Evolutionary conservation across 768 basidiomycete genomes (phyloP).

Genomic region (Boletus huronensis): DNA sequence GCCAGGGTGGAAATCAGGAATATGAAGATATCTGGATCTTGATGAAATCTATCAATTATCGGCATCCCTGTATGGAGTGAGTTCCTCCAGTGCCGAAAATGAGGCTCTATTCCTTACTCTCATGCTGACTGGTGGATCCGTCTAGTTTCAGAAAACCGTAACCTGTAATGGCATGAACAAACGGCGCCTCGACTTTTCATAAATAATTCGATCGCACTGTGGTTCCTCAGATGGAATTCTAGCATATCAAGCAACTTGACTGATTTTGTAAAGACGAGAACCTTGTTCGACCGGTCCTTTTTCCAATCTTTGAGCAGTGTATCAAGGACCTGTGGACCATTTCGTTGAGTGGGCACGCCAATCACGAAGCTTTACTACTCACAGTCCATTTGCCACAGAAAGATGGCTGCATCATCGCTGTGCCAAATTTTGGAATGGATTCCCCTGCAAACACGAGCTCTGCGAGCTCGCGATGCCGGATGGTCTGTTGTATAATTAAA

Average conservation of each 20-base stretch:
- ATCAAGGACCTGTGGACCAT: slow-evolving; percentile 57
- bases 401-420: slow-evolving; percentile 57
- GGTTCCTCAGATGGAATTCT: slow-evolving; percentile 63
- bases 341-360: background rate
- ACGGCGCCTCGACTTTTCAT: background rate
- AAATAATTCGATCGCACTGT: slow-evolving; percentile 35
- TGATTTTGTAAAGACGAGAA: slow-evolving; percentile 90
- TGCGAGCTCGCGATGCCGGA: slow-evolving; percentile 59
- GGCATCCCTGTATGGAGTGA: slow-evolving; percentile 60
- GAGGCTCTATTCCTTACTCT: slow-evolving; percentile 48
- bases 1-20: slow-evolving; percentile 90
- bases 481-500: slow-evolving; percentile 28
- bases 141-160: slow-evolving; percentile 73
- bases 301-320: slow-evolving; percentile 64
- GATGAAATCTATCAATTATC: slow-evolving; percentile 80
- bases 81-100: background rate
- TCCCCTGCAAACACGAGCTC: slow-evolving; percentile 60
- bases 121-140: slow-evolving; percentile 63
- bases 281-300: slow-evolving; percentile 71
- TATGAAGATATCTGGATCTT: slow-evolving; percentile 66
- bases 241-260: slow-evolving; percentile 88
- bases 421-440: slow-evolving; percentile 53
- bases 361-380: slow-evolving; percentile 23
- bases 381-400: slow-evolving; percentile 88
- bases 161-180: slow-evolving; percentile 27